Percentiles rank a stretch among this genome's conserved stretches.
These are phyloP conservation scores for Mycena maculata DNA, from an alignment of 768 basidiomycete species.

Conservation along the genomic window DNA sequence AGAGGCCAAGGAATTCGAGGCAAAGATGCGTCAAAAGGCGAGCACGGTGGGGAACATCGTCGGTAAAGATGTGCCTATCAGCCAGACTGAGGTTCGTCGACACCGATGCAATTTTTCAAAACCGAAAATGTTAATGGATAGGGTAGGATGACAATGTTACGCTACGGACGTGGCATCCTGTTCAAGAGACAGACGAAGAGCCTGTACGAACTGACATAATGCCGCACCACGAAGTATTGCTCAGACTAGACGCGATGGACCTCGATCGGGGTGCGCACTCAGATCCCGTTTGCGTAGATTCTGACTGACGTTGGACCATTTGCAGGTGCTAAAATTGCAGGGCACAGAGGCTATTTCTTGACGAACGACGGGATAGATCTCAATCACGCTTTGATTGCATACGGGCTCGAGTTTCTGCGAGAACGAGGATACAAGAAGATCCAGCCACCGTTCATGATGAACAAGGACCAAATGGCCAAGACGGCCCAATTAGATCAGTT, in stretches of 20 bases:
- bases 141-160: slow-evolving; percentile 89
- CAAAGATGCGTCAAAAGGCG: slow-evolving; percentile 83
- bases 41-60: slow-evolving; percentile 92
- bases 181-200: slow-evolving; percentile 77
- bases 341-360: slow-evolving; percentile 97
- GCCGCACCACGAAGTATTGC: slow-evolving; percentile 97
- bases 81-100: slow-evolving; percentile 81
- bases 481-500: slow-evolving; percentile 98
- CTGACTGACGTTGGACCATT: not conserved
- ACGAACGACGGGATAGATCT: slow-evolving; percentile 96
- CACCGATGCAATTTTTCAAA: not conserved
- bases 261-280: slow-evolving; percentile 86
- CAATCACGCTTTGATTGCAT: slow-evolving; percentile 95
- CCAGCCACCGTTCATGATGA: slow-evolving; percentile 98
- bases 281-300: slow-evolving; percentile 1
- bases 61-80: slow-evolving; percentile 86
- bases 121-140: slow-evolving; percentile 1
- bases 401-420: slow-evolving; percentile 94
- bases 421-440: slow-evolving; percentile 90
- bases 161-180: slow-evolving; percentile 87
- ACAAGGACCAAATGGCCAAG: slow-evolving; percentile 96
- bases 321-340: slow-evolving; percentile 88
- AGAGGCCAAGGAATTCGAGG: slow-evolving; percentile 81
- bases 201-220: slow-evolving; percentile 82
- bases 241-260: slow-evolving; percentile 95